Evolutionary conservation across 306 rosid genomes (phyloP), one percentile per base, ranked within the genome.

Genomic region (Malus sieversii): DNA sequence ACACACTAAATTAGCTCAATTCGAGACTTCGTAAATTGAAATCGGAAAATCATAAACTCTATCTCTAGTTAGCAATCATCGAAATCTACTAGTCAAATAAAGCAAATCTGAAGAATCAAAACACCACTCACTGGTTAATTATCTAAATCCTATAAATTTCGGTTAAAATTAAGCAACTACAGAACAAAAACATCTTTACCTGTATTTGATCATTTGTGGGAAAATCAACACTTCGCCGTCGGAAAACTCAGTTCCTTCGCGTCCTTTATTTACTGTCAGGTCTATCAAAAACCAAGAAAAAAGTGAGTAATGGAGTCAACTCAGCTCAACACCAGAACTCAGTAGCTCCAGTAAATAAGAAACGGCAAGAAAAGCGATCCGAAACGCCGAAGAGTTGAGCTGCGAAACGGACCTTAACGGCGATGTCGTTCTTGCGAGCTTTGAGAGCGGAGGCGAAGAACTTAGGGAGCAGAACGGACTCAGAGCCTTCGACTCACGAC

Each of bases 401-500:
- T 32, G 0, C 6, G 8, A 4, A 27, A 61, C 62, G 23, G 35
- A 90, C 96, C 91, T 87, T 91, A 51, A 89, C 53, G 19, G 86
- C 8, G 65, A 85, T 68, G 27, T 84, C 90, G 15, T 85, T 78
- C 79, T 92, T 90, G 73, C 95, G 89, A 77, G 86, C 81, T 71
- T 52, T 90, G 75, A 84, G 78, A 32, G 88, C 85, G 15, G 83
- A 44, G 32, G 90, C 86, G 11, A 94, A 72, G 58, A 76, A 82
- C 75, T 94, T 90, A 4, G 90, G 88, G 1, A 92, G 88, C 14
- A 88, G 89, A 86, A 90, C 97, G 59, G 33, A 32, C 33, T 32
- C 33, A 32, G 33, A 32, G 33, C 33, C 33, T 32, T 32, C 33
- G 5, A 32, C 5, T 1, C 33, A 0, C 33, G 5, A 32, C 33